Evolutionary conservation across 2,329 filamentous ascomycete genomes (phyloP).

Genomic region (Pseudogymnoascus sp.): DNA sequence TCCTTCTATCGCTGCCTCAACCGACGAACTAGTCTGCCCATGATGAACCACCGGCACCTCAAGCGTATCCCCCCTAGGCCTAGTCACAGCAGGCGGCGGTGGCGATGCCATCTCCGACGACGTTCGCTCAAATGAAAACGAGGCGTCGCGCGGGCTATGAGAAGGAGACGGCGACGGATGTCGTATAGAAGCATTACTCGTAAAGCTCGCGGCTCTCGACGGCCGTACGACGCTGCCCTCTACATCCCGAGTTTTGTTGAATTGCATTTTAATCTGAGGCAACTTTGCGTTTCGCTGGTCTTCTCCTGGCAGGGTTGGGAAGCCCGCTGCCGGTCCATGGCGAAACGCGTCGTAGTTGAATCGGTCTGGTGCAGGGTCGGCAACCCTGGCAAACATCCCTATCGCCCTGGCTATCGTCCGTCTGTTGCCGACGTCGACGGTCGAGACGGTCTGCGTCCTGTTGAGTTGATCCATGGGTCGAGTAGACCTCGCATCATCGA

Average conservation of each 20-base stretch:
- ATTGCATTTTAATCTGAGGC: slow-evolving; percentile 32
- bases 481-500: too few relatives aligned
- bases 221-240: slow-evolving; percentile 26
- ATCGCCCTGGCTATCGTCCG: slow-evolving; percentile 37
- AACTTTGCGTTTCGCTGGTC: slow-evolving; percentile 35
- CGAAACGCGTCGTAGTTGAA: slow-evolving; percentile 43
- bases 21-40: background rate
- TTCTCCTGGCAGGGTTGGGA: slow-evolving; percentile 49
- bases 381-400: slow-evolving; percentile 39
- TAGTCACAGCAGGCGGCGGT: background rate
- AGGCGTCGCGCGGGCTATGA: slow-evolving; percentile 16
- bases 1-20: background rate
- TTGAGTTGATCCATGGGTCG: background rate
- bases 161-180: slow-evolving; percentile 19
- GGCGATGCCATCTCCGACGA: slow-evolving; percentile 14
- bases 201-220: slow-evolving; percentile 34
- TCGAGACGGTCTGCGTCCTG: background rate
- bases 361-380: slow-evolving; percentile 33
- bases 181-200: slow-evolving; percentile 25
- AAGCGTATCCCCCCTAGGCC: slow-evolving; percentile 8
- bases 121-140: slow-evolving; percentile 15
- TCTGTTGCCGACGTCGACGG: slow-evolving; percentile 26
- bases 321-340: slow-evolving; percentile 38
- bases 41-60: slow-evolving; percentile 8
- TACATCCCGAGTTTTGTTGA: slow-evolving; percentile 29